These are phyloP conservation scores for Ophiocordyceps australis DNA, from an alignment of 2,329 filamentous ascomycete species.

Conservation along the genomic window DNA sequence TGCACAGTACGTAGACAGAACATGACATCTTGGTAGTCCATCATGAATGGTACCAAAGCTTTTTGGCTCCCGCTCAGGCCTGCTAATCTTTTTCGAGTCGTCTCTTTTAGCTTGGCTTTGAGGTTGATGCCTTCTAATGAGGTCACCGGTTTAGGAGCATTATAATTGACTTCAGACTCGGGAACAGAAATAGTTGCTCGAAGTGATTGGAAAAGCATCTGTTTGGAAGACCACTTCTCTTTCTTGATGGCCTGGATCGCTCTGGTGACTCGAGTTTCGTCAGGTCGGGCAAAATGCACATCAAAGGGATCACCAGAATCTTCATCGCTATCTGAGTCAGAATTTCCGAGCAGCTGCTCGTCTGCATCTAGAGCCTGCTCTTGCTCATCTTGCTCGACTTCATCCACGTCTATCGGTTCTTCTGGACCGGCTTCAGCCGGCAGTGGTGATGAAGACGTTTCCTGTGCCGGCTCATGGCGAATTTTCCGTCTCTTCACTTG, in stretches of 20 bases:
- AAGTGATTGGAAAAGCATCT: conserved; percentile 24
- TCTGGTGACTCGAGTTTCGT: conserved; percentile 38
- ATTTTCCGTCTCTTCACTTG: conserved; percentile 40
- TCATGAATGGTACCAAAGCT: conserved; percentile 51
- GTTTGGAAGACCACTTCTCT: conserved; percentile 31
- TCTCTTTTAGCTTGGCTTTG: conserved; percentile 49
- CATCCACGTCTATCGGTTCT: conserved; percentile 8
- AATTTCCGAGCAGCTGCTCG: conserved; percentile 14
- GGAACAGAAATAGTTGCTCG: conserved; percentile 29
- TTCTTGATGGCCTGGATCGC: conserved; percentile 31
- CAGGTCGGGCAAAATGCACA: conserved; percentile 53
- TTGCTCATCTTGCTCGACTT: conserved; percentile 7
- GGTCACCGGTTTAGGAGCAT: conserved; percentile 13
- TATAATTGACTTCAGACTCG: conserved; percentile 14
- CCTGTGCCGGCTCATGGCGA: conserved; percentile 10
- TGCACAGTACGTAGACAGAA: conserved; percentile 52
- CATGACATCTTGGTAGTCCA: conserved; percentile 67
- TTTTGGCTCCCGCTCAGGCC: conserved; percentile 45
- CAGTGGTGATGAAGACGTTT: conserved; percentile 11
- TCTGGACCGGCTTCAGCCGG: conserved; percentile 20
- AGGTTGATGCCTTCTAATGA: conserved; percentile 34
- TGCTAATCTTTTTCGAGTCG: conserved; percentile 31
- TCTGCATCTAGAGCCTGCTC: conserved; percentile 5
- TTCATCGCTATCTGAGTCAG: conserved; percentile 30
- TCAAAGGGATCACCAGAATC: conserved; percentile 58